A percentile compares a stretch with the other conserved stretches of the same genome.
Evolutionary conservation across 805 yeast genomes (phyloP).

Genomic region (Saturnispora besseyi): DNA sequence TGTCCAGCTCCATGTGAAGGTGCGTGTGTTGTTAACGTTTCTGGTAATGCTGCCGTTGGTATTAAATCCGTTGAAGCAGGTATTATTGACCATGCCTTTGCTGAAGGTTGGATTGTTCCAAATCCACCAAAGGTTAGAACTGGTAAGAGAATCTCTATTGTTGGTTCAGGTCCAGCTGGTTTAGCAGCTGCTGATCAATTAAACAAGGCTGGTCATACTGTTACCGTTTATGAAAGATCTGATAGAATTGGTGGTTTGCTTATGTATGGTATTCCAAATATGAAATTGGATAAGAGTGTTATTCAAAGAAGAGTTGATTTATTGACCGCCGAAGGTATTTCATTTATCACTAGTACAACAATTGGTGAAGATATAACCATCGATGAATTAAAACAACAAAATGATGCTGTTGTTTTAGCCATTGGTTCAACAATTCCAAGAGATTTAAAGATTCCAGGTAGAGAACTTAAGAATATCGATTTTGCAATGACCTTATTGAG

Average conservation of each 20-base stretch:
- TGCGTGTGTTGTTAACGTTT: slow-evolving; percentile 76
- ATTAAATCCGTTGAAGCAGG: slow-evolving; percentile 94
- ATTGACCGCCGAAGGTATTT: slow-evolving; percentile 82
- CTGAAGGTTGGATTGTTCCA: slow-evolving; percentile 93
- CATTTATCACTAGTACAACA: slow-evolving; percentile 65
- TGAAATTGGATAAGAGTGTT: slow-evolving; percentile 90
- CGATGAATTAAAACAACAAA: slow-evolving; percentile 50
- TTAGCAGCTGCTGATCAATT: slow-evolving; percentile 95
- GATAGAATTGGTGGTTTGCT: slow-evolving; percentile 95
- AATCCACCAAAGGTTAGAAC: slow-evolving; percentile 71
- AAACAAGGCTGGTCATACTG: slow-evolving; percentile 90
- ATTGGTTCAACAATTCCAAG: slow-evolving; percentile 96
- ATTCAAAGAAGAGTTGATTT: slow-evolving; percentile 91
- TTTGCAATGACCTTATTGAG: slow-evolving; percentile 90
- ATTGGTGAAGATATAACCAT: slow-evolving; percentile 78
- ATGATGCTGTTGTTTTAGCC: slow-evolving; percentile 84
- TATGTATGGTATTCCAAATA: slow-evolving; percentile 99
- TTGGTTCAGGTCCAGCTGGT: slow-evolving; percentile 98
- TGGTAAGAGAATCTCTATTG: slow-evolving; percentile 73
- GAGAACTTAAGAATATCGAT: slow-evolving; percentile 81
- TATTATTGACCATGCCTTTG: slow-evolving; percentile 92
- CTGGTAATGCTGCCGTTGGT: slow-evolving; percentile 92
- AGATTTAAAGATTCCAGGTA: slow-evolving; percentile 89
- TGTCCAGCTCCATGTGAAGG: slow-evolving; percentile 99
- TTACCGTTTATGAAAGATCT: slow-evolving; percentile 86